phyloP scores from a whole-genome alignment of 2,329 filamentous ascomycete genomes.

The Scleromitrula shiraiana region DNA sequence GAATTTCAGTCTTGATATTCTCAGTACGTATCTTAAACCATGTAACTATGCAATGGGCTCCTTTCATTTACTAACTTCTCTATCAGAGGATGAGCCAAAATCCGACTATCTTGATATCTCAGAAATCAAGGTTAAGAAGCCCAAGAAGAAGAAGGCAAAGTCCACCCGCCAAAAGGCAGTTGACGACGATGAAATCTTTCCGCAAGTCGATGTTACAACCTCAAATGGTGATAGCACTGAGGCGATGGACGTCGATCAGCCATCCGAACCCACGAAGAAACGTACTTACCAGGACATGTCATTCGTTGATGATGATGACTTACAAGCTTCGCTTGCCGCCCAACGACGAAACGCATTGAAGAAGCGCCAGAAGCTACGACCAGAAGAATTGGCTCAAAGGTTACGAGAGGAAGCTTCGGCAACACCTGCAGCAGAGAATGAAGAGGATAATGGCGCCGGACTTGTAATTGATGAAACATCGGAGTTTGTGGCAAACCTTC shows the following conservation, averaged over 20 bases:
- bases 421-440: conserved; percentile 50
- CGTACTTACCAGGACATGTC: conserved; percentile 56
- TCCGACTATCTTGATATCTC: conserved; percentile 87
- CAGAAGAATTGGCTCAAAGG: conserved; percentile 79
- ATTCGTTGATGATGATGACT: conserved; percentile 84
- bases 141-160: conserved; percentile 85
- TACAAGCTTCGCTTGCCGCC: conserved; percentile 77
- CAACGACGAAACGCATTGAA: conserved; percentile 80
- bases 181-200: conserved; percentile 54
- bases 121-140: conserved; percentile 88
- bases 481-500: conserved; percentile 84
- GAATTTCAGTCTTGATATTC: conserved; percentile 69
- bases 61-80: conserved; percentile 28
- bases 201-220: conserved; percentile 31
- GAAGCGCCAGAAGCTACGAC: conserved; percentile 79
- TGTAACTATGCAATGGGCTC: background rate
- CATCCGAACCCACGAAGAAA: conserved; percentile 47
- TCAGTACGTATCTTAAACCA: conserved; percentile 33
- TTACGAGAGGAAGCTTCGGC: conserved; percentile 54
- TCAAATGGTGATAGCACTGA: conserved; percentile 33
- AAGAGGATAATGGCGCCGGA: conserved; percentile 48
- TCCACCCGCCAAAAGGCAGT: conserved; percentile 60
- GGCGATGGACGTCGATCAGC: conserved; percentile 70
- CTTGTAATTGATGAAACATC: conserved; percentile 94
- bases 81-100: conserved; percentile 50